Conservation (phyloP, 2,329 filamentous ascomycete genomes). For the Amauroascus verrucosus region DNA sequence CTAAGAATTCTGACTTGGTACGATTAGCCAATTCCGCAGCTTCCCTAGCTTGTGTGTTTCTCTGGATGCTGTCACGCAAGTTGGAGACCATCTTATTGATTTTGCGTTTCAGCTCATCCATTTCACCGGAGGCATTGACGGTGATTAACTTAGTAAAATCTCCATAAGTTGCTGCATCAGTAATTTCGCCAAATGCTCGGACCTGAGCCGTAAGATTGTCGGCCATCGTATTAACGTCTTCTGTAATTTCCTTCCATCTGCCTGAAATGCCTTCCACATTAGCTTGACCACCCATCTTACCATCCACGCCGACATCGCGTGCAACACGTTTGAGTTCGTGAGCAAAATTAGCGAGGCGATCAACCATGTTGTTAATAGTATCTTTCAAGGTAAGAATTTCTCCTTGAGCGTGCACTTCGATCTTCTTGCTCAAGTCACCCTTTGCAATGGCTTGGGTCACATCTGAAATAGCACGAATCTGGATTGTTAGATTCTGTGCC, state of each 20-base stretch:
- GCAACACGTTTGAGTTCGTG: slow-evolving; percentile 92
- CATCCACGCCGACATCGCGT: slow-evolving; percentile 92
- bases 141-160: slow-evolving; percentile 96
- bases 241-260: slow-evolving; percentile 96
- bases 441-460: slow-evolving; percentile 93
- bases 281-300: slow-evolving; percentile 96
- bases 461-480: slow-evolving; percentile 83
- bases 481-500: slow-evolving; percentile 52
- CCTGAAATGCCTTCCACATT: slow-evolving; percentile 88
- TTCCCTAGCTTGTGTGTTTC: slow-evolving; percentile 90
- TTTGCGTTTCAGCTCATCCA: slow-evolving; percentile 98
- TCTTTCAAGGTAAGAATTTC: slow-evolving; percentile 90
- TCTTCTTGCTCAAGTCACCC: slow-evolving; percentile 91
- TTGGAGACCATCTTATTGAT: slow-evolving; percentile 99
- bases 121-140: slow-evolving; percentile 93
- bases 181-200: slow-evolving; percentile 94
- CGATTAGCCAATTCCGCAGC: slow-evolving; percentile 94
- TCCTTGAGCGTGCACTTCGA: slow-evolving; percentile 87
- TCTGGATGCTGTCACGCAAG: slow-evolving; percentile 86
- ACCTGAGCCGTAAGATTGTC: slow-evolving; percentile 87
- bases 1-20: slow-evolving; percentile 95
- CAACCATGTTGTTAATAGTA: slow-evolving; percentile 98
- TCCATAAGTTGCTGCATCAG: slow-evolving; percentile 91
- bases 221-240: slow-evolving; percentile 90
- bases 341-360: slow-evolving; percentile 86